Evolutionary conservation across 768 basidiomycete genomes (phyloP).

Genomic region (Atractiella rhizophila): DNA sequence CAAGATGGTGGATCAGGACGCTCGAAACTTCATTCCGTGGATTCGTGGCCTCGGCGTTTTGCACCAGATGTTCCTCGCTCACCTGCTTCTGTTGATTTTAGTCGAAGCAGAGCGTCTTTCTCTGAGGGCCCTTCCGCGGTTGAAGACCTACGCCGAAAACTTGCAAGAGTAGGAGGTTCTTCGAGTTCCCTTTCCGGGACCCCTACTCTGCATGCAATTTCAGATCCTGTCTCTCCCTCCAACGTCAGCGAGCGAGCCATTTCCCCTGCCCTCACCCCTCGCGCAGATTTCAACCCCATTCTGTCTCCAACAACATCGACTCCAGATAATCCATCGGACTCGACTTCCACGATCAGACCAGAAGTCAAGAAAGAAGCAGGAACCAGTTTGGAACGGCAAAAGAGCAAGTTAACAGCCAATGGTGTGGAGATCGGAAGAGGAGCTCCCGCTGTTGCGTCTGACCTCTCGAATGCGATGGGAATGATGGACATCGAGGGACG

Average conservation of each 20-base stretch:
- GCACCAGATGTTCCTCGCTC: slow-evolving; percentile 1
- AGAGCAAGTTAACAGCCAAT: slow-evolving; percentile 6
- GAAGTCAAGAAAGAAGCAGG: neutral
- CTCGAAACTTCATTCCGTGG: no score
- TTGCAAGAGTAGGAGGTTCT: slow-evolving; percentile 3
- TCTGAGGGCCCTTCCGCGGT: no score
- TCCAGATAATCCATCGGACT: neutral
- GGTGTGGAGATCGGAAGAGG: slow-evolving; percentile 55
- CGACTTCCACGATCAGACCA: neutral
- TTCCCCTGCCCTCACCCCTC: neutral
- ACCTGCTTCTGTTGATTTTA: neutral
- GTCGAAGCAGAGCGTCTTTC: no score
- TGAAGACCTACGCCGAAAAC: slow-evolving; percentile 9
- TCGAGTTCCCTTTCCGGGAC: no score
- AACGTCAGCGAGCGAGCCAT: neutral
- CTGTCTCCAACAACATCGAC: neutral
- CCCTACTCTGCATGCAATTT: no score
- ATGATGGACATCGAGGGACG: slow-evolving; percentile 51
- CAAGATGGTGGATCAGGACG: no score
- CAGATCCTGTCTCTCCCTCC: slow-evolving; percentile 4
- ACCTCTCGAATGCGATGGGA: slow-evolving; percentile 56
- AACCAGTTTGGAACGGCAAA: neutral
- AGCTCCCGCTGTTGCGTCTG: slow-evolving; percentile 67
- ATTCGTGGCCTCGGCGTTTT: neutral
- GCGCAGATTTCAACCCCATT: no score